phyloP scores from a whole-genome alignment of 2,329 filamentous ascomycete species.

The Fusarium begoniae region DNA sequence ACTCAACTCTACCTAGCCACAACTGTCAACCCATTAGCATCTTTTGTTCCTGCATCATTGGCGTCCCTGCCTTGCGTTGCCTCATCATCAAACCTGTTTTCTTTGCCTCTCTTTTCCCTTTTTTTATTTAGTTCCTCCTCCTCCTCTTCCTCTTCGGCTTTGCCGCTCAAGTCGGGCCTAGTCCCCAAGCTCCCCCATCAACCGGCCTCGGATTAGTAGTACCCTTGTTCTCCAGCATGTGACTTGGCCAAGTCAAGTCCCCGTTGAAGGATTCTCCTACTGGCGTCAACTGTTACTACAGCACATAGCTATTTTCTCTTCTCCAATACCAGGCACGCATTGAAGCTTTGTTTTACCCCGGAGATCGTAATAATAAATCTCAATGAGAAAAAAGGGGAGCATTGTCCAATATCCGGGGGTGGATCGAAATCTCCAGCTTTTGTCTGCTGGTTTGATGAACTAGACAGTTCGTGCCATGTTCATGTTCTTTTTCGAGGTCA shows the following conservation, averaged over 20 bases:
- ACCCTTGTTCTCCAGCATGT: conserved; percentile 18
- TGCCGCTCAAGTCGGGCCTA: conserved; percentile 19
- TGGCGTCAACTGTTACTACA: neutral
- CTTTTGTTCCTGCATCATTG: conserved; percentile 29
- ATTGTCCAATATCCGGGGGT: conserved; percentile 17
- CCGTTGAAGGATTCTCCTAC: neutral
- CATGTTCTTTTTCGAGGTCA: neutral
- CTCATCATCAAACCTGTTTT: conserved; percentile 6
- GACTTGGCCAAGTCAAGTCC: neutral
- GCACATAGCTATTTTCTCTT: too few relatives aligned
- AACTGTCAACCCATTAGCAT: neutral
- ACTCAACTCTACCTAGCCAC: neutral
- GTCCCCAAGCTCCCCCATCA: neutral
- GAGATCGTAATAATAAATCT: neutral
- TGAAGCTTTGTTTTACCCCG: neutral
- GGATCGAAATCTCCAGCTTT: conserved; percentile 5
- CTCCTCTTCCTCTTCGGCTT: conserved; percentile 2
- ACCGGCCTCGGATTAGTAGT: conserved; percentile 9
- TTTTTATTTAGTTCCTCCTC: neutral
- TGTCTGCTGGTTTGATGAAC: neutral
- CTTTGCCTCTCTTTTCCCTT: neutral
- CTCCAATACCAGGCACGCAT: neutral
- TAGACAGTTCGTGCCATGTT: neutral
- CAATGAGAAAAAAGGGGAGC: neutral
- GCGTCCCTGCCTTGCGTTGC: conserved; percentile 9